These are phyloP conservation scores for Suillus sp. DNA, from an alignment of 768 basidiomycete genomes.

Conservation along the genomic window DNA sequence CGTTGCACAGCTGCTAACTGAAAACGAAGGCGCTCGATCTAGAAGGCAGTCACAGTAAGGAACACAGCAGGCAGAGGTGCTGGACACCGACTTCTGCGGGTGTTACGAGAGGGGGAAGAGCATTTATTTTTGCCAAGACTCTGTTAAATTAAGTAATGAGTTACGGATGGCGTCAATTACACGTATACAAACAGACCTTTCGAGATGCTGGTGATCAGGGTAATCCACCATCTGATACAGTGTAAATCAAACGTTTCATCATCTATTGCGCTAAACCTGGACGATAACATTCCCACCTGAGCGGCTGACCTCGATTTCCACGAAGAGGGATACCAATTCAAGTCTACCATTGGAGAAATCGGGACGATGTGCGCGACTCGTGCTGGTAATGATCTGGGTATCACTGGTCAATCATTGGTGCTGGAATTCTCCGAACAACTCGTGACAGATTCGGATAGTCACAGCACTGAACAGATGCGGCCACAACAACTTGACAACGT, in stretches of 20 bases:
- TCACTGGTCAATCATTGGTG: too few species aligned
- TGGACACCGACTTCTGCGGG: slow-evolving; percentile 77
- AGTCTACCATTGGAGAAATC: slow-evolving; percentile 6
- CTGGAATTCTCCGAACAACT: too few species aligned
- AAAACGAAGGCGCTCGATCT: slow-evolving; percentile 83
- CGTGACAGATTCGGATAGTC: too few species aligned
- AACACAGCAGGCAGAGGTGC: slow-evolving; percentile 24
- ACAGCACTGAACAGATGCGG: too few species aligned
- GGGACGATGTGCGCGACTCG: neutral
- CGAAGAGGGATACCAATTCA: slow-evolving; percentile 69
- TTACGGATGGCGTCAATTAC: slow-evolving; percentile 1
- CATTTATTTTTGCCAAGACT: slow-evolving; percentile 74
- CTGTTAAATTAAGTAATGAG: slow-evolving; percentile 37
- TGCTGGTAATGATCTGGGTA: neutral
- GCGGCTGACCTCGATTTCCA: slow-evolving; percentile 80
- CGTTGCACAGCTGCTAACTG: slow-evolving; percentile 80
- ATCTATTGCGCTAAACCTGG: slow-evolving; percentile 2
- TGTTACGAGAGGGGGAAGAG: slow-evolving; percentile 88
- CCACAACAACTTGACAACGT: neutral
- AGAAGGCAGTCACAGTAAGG: slow-evolving; percentile 18
- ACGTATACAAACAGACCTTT: slow-evolving; percentile 44
- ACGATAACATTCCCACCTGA: slow-evolving; percentile 51
- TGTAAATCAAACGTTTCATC: slow-evolving; percentile 2
- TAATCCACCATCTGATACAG: slow-evolving; percentile 64
- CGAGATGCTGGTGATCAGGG: slow-evolving; percentile 61